These are phyloP conservation scores for Nematocida sp. DNA, from an alignment of 371 early-diverging fungal genomes.

Conservation along the genomic window DNA sequence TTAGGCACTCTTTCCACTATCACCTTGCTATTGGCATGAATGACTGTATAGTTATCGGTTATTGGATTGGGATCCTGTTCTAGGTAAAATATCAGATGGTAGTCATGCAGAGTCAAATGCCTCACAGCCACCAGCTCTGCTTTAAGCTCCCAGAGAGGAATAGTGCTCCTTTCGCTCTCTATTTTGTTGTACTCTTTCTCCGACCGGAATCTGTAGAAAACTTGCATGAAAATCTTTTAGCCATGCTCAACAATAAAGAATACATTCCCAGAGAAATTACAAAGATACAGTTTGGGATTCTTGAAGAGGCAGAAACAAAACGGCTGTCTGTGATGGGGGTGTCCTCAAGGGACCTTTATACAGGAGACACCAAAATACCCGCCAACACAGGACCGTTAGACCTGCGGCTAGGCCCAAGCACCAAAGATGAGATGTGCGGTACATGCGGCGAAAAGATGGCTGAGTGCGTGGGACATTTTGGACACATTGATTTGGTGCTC, in stretches of 20 bases:
- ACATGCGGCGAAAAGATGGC: constrained; percentile 80
- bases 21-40: constrained; percentile 61
- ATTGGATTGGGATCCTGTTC: constrained; percentile 57
- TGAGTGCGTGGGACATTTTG: constrained; percentile 96
- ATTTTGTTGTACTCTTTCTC: constrained; percentile 60
- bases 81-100: constrained; percentile 64
- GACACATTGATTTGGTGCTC: constrained; percentile 78
- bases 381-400: constrained; percentile 56
- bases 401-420: constrained; percentile 65
- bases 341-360: constrained; percentile 79
- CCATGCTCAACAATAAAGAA: not conserved
- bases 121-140: constrained; percentile 62
- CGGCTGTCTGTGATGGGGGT: constrained; percentile 78
- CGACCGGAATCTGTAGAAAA: constrained; percentile 62
- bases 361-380: constrained; percentile 70
- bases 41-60: constrained; percentile 59
- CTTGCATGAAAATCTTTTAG: constrained; percentile 45
- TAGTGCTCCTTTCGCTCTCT: constrained; percentile 54
- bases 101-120: constrained; percentile 62
- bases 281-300: constrained; percentile 69
- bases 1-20: constrained; percentile 62
- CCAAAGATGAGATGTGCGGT: constrained; percentile 73
- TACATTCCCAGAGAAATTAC: constrained; percentile 10
- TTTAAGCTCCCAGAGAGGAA: constrained; percentile 64
- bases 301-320: constrained; percentile 74